Evolutionary conservation across 306 rosid genomes (phyloP).

Genomic region (Potentilla sterilis): DNA sequence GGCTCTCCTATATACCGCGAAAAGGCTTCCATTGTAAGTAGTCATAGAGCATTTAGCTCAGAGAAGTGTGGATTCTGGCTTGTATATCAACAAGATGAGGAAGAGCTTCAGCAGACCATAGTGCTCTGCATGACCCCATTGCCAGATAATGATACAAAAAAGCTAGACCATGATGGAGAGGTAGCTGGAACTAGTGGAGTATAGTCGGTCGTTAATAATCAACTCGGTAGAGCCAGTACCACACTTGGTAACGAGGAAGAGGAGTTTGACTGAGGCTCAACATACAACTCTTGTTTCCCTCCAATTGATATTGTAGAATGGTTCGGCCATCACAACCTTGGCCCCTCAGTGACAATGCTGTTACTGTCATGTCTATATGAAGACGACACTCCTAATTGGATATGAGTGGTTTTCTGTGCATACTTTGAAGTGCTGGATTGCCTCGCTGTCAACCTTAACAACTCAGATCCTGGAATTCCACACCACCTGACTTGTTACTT

Average conservation of each 20-base stretch:
- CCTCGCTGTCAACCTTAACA: no score
- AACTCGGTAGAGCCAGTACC: not conserved
- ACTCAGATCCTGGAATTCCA: no score
- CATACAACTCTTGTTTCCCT: constrained; percentile 13
- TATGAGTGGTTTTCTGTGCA: constrained; percentile 21
- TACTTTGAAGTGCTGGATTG: constrained; percentile 1
- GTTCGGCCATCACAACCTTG: not conserved
- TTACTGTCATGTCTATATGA: constrained; percentile 5
- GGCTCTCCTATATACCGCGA: not conserved
- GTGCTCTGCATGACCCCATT: no score
- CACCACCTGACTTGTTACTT: no score
- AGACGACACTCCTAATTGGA: constrained; percentile 9
- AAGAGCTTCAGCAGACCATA: not conserved
- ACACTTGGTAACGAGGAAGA: not conserved
- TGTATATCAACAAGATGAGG: not conserved
- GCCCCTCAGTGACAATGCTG: not conserved
- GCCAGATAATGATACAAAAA: no score
- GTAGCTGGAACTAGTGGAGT: not conserved
- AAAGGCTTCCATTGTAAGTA: not conserved
- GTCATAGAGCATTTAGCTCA: not conserved
- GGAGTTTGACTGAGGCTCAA: not conserved
- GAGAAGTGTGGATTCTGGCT: not conserved
- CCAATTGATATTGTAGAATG: constrained; percentile 5
- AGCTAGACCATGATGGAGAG: no score
- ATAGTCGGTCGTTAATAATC: not conserved